Evolutionary conservation across 192 early-diverging fungal species (phyloP).

Genomic region (Thoreauomyces humboldtii): DNA sequence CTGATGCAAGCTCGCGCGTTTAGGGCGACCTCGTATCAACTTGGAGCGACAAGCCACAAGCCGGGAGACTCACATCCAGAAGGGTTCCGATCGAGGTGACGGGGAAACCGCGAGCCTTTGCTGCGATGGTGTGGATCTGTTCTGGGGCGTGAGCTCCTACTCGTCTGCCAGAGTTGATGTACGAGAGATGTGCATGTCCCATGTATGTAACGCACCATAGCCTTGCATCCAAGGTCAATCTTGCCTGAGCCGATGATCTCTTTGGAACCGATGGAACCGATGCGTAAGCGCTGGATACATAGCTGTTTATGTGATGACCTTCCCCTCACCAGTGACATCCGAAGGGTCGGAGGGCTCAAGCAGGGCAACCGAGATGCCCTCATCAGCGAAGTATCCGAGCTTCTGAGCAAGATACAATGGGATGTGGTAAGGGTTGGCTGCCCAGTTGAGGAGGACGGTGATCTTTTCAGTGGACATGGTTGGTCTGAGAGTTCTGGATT

Average conservation of each 20-base stretch:
- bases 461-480: conserved; percentile 51
- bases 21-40: no score
- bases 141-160: no score
- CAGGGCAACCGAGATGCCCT: conserved; percentile 64
- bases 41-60: no score
- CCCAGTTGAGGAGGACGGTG: conserved; percentile 43
- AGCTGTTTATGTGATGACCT: no score
- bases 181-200: no score
- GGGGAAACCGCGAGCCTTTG: conserved; percentile 58
- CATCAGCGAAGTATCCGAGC: conserved; percentile 52
- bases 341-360: conserved; percentile 64
- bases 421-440: conserved; percentile 61
- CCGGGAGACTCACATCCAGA: conserved; percentile 48
- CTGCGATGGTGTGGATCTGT: conserved; percentile 71
- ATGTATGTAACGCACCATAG: no score
- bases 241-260: conserved; percentile 59
- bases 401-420: conserved; percentile 66
- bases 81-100: conserved; percentile 66
- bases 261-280: no score
- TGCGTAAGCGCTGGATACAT: no score
- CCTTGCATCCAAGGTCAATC: conserved; percentile 62
- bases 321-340: conserved; percentile 53
- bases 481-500: no score
- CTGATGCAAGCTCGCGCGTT: no score
- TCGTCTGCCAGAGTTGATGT: no score